Conservation (phyloP, 306 rosid species). For the Casuarina cunninghamiana region DNA sequence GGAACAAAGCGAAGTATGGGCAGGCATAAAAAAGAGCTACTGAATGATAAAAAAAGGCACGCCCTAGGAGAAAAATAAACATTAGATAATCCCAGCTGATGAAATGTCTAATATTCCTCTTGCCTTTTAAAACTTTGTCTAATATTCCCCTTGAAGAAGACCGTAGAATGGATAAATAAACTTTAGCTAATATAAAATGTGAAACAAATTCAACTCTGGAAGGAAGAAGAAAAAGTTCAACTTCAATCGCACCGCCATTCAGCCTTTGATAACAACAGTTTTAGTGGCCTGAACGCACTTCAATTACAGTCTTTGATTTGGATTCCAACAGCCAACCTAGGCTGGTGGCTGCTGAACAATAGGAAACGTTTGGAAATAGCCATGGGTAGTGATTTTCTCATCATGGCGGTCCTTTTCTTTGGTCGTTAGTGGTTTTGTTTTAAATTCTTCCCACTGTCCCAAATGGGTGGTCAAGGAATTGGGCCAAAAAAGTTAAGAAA, state of each 20-base stretch:
- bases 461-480: too few relatives aligned
- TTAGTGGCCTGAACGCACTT: background rate
- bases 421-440: background rate
- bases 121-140: too few relatives aligned
- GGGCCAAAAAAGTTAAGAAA: too few relatives aligned
- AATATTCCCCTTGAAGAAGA: background rate
- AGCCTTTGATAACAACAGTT: background rate
- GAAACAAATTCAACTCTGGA: background rate
- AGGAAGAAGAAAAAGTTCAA: background rate
- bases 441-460: background rate
- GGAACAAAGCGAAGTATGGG: background rate
- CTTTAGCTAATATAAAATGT: background rate
- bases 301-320: background rate
- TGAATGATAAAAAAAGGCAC: too few relatives aligned
- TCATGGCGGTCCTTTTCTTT: background rate
- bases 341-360: background rate
- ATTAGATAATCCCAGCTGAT: background rate
- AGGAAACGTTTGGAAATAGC: background rate
- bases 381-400: background rate
- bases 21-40: background rate
- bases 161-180: background rate
- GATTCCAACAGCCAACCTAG: background rate
- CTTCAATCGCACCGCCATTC: background rate
- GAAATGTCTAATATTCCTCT: background rate
- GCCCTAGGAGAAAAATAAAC: too few relatives aligned